Conservation (phyloP, 2,329 filamentous ascomycete genomes). For the Purpureocillium takamizusanense region DNA sequence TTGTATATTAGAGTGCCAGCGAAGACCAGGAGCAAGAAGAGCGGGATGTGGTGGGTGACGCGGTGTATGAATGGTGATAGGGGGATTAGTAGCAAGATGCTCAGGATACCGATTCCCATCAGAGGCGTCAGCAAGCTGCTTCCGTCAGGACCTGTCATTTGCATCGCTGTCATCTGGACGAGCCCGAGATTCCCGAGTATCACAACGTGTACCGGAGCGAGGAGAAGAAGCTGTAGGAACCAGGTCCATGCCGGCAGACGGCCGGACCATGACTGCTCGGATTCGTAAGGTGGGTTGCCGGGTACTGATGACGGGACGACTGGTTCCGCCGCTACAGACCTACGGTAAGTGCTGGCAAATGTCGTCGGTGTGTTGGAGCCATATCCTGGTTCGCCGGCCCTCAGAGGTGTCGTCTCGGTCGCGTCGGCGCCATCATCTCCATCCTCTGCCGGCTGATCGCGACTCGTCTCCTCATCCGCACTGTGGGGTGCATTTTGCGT, state of each 20-base stretch:
- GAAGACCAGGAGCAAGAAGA: conserved; percentile 66
- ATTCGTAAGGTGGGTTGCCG: conserved; percentile 40
- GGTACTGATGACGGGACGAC: conserved; percentile 13
- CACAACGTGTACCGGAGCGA: conserved; percentile 70
- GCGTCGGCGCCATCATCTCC: conserved; percentile 20
- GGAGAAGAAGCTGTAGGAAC: conserved; percentile 74
- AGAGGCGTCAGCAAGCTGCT: conserved; percentile 64
- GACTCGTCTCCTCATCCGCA: no score
- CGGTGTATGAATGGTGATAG: conserved; percentile 79
- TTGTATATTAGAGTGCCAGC: conserved; percentile 76
- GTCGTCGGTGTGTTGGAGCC: conserved; percentile 34
- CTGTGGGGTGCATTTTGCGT: no score
- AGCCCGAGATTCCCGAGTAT: conserved; percentile 70
- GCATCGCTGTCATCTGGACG: conserved; percentile 59
- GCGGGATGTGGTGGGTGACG: conserved; percentile 72
- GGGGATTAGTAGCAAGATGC: conserved; percentile 65
- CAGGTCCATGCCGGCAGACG: conserved; percentile 76
- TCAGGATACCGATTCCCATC: conserved; percentile 56
- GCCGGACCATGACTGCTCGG: conserved; percentile 81
- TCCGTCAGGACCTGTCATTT: conserved; percentile 81
- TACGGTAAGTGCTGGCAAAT: conserved; percentile 47
- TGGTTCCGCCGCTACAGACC: conserved; percentile 27
- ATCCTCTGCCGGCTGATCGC: conserved; percentile 2
- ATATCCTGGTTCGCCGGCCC: conserved; percentile 23
- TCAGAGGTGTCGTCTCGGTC: conserved; percentile 47